These are phyloP conservation scores for Capsicum baccatum DNA, from an alignment of 257 asterid genomes.

Conservation along the genomic window DNA sequence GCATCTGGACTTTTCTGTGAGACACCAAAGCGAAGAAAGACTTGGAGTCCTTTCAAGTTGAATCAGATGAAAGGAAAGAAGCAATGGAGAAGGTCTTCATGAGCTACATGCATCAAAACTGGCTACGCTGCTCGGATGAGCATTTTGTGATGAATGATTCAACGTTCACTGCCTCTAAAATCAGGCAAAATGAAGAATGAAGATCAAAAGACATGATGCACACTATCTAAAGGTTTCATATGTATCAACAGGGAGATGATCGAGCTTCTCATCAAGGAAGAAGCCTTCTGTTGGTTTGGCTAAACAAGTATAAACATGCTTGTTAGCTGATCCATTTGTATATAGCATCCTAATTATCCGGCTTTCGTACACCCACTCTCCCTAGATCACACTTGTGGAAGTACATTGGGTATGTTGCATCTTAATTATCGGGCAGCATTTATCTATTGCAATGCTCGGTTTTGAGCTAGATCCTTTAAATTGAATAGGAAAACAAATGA, in stretches of 20 bases:
- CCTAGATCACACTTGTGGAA: background rate
- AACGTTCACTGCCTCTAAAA: slow-evolving; percentile 10
- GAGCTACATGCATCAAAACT: slow-evolving; percentile 39
- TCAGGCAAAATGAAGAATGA: slow-evolving; percentile 17
- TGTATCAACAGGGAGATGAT: slow-evolving; percentile 3
- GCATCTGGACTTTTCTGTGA: slow-evolving; percentile 95
- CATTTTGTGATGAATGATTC: slow-evolving; percentile 9
- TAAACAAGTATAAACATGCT: slow-evolving; percentile 25
- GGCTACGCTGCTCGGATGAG: slow-evolving; percentile 16
- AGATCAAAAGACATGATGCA: background rate
- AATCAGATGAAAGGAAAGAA: slow-evolving; percentile 80
- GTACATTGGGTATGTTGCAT: slow-evolving; percentile 13
- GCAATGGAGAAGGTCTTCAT: slow-evolving; percentile 85
- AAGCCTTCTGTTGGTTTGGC: slow-evolving; percentile 22
- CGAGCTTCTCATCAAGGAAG: slow-evolving; percentile 21
- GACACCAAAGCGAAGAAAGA: slow-evolving; percentile 87
- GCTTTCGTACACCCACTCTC: slow-evolving; percentile 7
- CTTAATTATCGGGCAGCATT: slow-evolving; percentile 27
- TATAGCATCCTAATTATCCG: slow-evolving; percentile 28
- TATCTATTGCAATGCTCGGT: slow-evolving; percentile 25
- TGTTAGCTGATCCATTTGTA: slow-evolving; percentile 30
- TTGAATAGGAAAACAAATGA: slow-evolving; percentile 38
- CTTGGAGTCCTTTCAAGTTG: slow-evolving; percentile 98
- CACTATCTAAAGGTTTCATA: slow-evolving; percentile 2
- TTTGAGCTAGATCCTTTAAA: slow-evolving; percentile 35